Evolutionary conservation across 345 rosid genomes (phyloP), one percentile per base, ranked within the genome.

Genomic region (Salix arbutifolia): DNA sequence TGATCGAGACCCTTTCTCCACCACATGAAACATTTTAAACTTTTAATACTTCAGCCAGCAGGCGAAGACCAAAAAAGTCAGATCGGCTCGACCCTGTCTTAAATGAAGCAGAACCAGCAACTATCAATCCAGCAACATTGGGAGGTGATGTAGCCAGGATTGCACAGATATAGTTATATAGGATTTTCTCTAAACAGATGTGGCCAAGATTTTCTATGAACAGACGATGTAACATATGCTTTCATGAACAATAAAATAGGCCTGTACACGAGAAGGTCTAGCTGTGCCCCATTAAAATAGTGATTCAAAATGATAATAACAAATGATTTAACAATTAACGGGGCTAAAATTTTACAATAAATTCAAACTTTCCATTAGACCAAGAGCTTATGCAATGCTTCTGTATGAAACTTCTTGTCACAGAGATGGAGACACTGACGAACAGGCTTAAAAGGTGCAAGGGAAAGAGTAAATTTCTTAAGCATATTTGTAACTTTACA

Each of bases 321-420:
- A 35, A 1, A 35, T 5, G 5, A 35, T 35, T 35, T 35, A 6
- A 35, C 38, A 35, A 5, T 5, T 7, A 35, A 35, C 5, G 7
- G 8, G 38, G 38, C 6, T 35, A 5, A 35, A 35, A 35, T 5
- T 35, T 35, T 35, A 28, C 21, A 7, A 71, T 50, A n/a, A 71
- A 71, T 21, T 46, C 65, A 52, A 50, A 71, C 65, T 19, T 50
- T 12, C 52, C 74, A 50, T 56, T 4, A 30, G 74, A 14, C 8
- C 19, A 71, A 13, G n/a, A 71, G 64, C 14, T 71, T 44, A 30
- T 31, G 62, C 65, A 71, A 56, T 19, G 65, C 74, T 30, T 71
- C 74, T 18, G 73, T 46, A 19, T 70, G 73, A 58, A 70, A 70
- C 53, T 46, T 70, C n/a, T 70, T 70, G 61, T 48, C 73, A 17